Evolutionary conservation across 352 stramenopile species (phyloP).

Genomic region (Globisporangium barbulae): DNA sequence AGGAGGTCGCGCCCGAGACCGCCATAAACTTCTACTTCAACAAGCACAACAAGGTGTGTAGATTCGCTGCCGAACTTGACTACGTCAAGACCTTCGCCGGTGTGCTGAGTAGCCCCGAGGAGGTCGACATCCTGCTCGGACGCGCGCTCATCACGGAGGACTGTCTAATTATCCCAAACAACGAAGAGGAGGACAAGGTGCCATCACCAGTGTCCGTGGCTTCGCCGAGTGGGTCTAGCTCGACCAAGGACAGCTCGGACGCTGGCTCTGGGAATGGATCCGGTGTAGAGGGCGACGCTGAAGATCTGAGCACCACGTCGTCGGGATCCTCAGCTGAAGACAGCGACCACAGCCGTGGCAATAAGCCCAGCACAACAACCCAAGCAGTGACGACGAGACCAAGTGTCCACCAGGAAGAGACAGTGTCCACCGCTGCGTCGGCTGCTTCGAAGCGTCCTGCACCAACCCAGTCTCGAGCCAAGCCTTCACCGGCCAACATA

Average conservation of each 20-base stretch:
- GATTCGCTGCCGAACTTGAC: slow-evolving; percentile 34
- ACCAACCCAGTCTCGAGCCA: neutral
- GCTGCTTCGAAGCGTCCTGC: neutral
- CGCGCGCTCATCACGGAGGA: slow-evolving; percentile 34
- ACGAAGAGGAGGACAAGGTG: neutral
- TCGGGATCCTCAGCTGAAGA: neutral
- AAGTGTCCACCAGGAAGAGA: neutral
- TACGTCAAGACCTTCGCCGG: slow-evolving; percentile 32
- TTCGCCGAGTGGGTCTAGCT: neutral
- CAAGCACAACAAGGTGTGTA: slow-evolving; percentile 21
- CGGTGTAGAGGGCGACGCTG: slow-evolving; percentile 11
- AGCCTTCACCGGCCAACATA: neutral
- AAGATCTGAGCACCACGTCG: neutral
- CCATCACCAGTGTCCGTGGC: neutral
- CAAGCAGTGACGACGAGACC: neutral
- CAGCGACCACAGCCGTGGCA: neutral
- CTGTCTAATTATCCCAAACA: slow-evolving; percentile 12
- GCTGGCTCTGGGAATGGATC: neutral
- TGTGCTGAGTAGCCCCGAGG: slow-evolving; percentile 28
- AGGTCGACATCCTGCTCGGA: slow-evolving; percentile 32
- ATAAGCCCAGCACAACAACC: neutral
- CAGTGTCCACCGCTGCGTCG: neutral
- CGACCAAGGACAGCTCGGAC: neutral
- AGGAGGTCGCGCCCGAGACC: slow-evolving; percentile 25
- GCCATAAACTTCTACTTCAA: slow-evolving; percentile 40